Conservation (phyloP, 805 yeast genomes). For the Nakazawaea wyomingensis region DNA sequence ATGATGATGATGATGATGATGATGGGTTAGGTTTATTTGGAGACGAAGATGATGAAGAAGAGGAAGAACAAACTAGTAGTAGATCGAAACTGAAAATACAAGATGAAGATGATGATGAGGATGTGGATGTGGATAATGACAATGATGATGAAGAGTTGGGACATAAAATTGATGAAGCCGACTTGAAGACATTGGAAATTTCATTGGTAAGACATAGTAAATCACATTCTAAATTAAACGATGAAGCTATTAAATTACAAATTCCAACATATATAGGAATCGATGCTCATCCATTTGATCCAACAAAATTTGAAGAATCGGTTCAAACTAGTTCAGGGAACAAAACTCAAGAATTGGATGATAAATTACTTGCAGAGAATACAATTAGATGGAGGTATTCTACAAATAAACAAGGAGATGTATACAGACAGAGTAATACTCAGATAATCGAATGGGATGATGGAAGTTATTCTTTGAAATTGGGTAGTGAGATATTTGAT, state of each 20-base stretch:
- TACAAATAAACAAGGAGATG: slow-evolving; percentile 61
- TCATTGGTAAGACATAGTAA: slow-evolving; percentile 48
- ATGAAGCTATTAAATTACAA: slow-evolving; percentile 40
- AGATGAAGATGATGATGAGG: slow-evolving; percentile 23
- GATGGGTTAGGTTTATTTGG: slow-evolving; percentile 29
- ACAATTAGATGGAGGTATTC: slow-evolving; percentile 94
- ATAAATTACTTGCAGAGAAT: slow-evolving; percentile 68
- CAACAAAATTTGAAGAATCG: slow-evolving; percentile 40
- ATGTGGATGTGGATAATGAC: slow-evolving; percentile 30
- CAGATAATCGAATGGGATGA: slow-evolving; percentile 93
- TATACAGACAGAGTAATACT: slow-evolving; percentile 82
- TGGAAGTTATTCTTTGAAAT: slow-evolving; percentile 77
- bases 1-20: slow-evolving; percentile 30
- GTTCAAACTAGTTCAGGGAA: slow-evolving; percentile 31
- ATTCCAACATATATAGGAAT: slow-evolving; percentile 80
- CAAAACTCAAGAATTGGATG: slow-evolving; percentile 50
- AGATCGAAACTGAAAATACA: no score
- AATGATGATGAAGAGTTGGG: slow-evolving; percentile 23
- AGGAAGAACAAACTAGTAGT: slow-evolving; percentile 8
- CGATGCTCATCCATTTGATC: slow-evolving; percentile 85
- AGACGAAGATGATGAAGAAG: slow-evolving; percentile 29
- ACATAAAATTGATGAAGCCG: slow-evolving; percentile 15
- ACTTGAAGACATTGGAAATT: slow-evolving; percentile 33
- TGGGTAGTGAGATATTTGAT: slow-evolving; percentile 87
- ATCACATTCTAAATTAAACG: slow-evolving; percentile 32